phyloP scores from a whole-genome alignment of 2,329 filamentous ascomycete genomes.

The Meredithiella fracta region DNA sequence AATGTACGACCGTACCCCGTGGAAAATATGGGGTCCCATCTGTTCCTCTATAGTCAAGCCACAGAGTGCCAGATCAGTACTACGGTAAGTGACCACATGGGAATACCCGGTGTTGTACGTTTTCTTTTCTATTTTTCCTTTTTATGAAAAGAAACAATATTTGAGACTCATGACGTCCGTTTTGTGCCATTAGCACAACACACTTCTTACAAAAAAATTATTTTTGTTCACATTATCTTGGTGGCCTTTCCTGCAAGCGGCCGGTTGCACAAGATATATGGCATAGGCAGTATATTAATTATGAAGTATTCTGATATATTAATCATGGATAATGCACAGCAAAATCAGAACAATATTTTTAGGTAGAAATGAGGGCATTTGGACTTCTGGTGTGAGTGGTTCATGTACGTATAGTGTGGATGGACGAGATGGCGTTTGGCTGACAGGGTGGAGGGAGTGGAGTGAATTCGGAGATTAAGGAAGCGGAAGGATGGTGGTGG shows the following conservation, averaged over 20 bases:
- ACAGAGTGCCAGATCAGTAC: too few species aligned
- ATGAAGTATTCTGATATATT: too few species aligned
- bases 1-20: too few species aligned
- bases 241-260: too few species aligned
- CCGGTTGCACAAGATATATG: too few species aligned
- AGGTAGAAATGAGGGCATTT: too few species aligned
- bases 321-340: too few species aligned
- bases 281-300: too few species aligned
- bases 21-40: not conserved
- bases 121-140: not conserved
- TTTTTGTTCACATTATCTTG: too few species aligned
- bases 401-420: not conserved
- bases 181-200: not conserved
- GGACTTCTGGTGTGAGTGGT: not conserved
- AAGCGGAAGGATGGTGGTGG: not conserved
- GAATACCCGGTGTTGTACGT: not conserved
- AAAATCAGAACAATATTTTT: too few species aligned
- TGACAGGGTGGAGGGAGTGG: not conserved
- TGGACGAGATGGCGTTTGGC: not conserved
- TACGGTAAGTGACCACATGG: not conserved
- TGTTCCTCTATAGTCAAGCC: not conserved
- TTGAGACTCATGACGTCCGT: not conserved
- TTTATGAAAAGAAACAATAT: not conserved
- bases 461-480: not conserved
- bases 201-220: too few species aligned